Evolutionary conservation across 106 monocot species (phyloP).

Genomic region (Allium fistulosum): DNA sequence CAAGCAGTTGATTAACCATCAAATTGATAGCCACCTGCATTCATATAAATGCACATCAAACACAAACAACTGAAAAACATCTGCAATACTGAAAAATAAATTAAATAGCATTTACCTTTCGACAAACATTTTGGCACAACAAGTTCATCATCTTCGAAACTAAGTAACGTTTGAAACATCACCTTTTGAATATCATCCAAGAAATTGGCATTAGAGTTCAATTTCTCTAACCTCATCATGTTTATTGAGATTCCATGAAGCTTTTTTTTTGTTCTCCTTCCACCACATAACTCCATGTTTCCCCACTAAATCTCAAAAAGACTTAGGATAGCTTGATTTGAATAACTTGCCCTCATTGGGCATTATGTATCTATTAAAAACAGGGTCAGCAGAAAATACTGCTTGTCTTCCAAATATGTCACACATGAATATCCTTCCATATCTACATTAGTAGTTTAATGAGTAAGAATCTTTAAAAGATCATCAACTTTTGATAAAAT

Average conservation of each 20-base stretch:
- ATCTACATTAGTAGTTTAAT: conserved; percentile 4
- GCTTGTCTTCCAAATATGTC: conserved; percentile 29
- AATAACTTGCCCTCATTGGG: conserved; percentile 35
- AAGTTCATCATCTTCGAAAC: conserved; percentile 14
- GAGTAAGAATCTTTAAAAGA: not conserved
- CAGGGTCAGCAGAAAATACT: conserved; percentile 37
- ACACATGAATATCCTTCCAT: conserved; percentile 35
- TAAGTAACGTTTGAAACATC: conserved; percentile 19
- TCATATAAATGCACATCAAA: no score
- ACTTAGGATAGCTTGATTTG: conserved; percentile 37
- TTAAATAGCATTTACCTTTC: conserved; percentile 20
- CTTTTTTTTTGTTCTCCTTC: conserved; percentile 37
- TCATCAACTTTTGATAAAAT: not conserved
- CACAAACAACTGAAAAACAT: no score
- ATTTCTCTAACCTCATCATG: conserved; percentile 26
- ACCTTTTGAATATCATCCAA: conserved; percentile 23
- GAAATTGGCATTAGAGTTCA: conserved; percentile 9
- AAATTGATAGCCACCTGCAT: conserved; percentile 29
- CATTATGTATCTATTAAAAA: conserved; percentile 34
- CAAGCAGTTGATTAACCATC: conserved; percentile 41
- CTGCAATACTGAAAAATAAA: not conserved
- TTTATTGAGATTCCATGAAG: conserved; percentile 30
- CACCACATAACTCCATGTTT: conserved; percentile 26
- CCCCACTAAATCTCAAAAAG: conserved; percentile 27
- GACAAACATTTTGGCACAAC: conserved; percentile 29